Evolutionary conservation across 140 eudicot genomes (phyloP).

Genomic region (Bidens hawaiensis): DNA sequence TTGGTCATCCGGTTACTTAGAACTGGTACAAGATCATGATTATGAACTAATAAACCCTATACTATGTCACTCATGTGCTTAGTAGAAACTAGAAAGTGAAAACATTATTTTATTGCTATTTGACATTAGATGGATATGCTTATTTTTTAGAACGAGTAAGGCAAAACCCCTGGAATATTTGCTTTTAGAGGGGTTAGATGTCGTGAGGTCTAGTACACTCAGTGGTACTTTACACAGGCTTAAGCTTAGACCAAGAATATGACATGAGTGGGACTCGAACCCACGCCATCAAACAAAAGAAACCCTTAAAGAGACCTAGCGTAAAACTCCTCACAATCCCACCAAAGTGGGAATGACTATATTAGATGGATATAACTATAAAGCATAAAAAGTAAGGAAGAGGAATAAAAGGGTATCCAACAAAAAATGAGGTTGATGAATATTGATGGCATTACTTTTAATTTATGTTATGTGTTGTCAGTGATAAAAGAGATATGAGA

Average conservation of each 20-base stretch:
- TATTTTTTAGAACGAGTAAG: no score
- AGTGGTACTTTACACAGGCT: no score
- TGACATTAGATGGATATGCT: neutral
- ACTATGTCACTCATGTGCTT: neutral
- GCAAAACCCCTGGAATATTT: no score
- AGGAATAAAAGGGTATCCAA: slow-evolving; percentile 9
- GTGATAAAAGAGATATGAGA: slow-evolving; percentile 24
- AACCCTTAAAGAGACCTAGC: no score
- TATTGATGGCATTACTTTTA: slow-evolving; percentile 25
- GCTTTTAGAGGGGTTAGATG: no score
- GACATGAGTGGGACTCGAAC: no score
- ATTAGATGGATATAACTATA: no score
- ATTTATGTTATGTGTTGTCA: slow-evolving; percentile 22
- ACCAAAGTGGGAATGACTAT: no score
- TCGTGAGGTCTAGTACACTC: no score
- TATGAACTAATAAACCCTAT: neutral
- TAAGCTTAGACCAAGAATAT: no score
- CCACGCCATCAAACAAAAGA: no score
- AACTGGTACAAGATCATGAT: neutral
- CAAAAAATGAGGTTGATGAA: slow-evolving; percentile 16
- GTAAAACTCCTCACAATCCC: no score
- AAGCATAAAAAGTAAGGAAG: neutral
- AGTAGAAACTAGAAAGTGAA: neutral
- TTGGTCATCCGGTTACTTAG: neutral
- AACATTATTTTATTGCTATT: neutral